Conservation (phyloP, 768 basidiomycete genomes). For the Phanerodontia chrysosporium region DNA sequence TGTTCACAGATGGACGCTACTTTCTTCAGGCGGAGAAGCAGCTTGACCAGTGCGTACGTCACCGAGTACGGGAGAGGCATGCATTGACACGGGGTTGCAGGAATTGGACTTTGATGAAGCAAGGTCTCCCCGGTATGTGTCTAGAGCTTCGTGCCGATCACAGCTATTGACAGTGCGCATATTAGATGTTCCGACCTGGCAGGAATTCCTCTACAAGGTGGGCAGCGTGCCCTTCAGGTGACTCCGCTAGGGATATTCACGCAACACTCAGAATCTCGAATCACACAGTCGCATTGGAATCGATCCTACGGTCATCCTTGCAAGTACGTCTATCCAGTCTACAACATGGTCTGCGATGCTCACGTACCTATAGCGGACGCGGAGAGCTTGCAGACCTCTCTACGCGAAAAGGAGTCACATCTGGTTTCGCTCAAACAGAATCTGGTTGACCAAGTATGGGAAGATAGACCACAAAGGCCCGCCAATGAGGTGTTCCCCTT, state of each 20-base stretch:
- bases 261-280: conserved; percentile 48
- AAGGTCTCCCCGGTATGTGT: conserved; percentile 69
- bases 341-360: neutral
- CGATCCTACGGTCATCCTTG: conserved; percentile 72
- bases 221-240: neutral
- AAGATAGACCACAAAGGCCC: conserved; percentile 64
- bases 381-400: conserved; percentile 51
- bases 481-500: conserved; percentile 63
- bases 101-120: conserved; percentile 93
- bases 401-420: conserved; percentile 49
- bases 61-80: neutral
- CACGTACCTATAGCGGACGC: conserved; percentile 51
- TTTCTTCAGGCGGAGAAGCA: conserved; percentile 91
- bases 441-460: conserved; percentile 78
- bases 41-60: conserved; percentile 64
- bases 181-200: conserved; percentile 90
- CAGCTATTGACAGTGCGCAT: conserved; percentile 71
- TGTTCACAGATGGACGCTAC: conserved; percentile 96
- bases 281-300: conserved; percentile 69
- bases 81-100: conserved; percentile 32
- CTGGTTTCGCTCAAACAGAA: conserved; percentile 69
- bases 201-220: conserved; percentile 78
- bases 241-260: neutral
- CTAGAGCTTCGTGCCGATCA: no score
- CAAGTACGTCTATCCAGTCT: conserved; percentile 37